A percentile compares a stretch with the other conserved stretches of the same genome.
phyloP scores from a whole-genome alignment of 805 yeast genomes.

The Zygotorulaspora florentina region DNA sequence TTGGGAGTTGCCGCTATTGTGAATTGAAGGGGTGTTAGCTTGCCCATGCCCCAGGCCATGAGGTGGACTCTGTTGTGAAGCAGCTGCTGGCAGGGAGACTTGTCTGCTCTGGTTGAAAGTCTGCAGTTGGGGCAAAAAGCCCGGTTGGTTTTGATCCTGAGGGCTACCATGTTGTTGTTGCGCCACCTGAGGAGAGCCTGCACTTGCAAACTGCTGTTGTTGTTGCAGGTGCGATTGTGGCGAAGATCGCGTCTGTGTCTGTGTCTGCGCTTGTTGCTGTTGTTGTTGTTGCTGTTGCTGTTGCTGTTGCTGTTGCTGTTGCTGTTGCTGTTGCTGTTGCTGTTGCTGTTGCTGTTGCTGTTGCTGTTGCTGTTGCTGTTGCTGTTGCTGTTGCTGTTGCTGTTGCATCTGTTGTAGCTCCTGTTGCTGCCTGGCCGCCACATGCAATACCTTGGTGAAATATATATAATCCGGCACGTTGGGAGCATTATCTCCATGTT shows the following conservation, averaged over 20 bases:
- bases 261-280: constrained; percentile 7
- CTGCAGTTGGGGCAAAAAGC: constrained; percentile 3
- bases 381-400: constrained; percentile 16
- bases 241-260: constrained; percentile 1
- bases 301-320: constrained; percentile 8
- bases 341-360: constrained; percentile 13
- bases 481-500: constrained; percentile 35
- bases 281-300: constrained; percentile 7
- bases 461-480: constrained; percentile 35
- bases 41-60: constrained; percentile 1
- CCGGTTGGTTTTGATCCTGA: constrained; percentile 6
- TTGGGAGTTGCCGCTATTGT: not conserved
- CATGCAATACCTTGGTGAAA: constrained; percentile 33
- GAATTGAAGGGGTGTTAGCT: not conserved
- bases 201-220: constrained; percentile 4
- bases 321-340: constrained; percentile 16
- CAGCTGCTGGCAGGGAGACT: not conserved
- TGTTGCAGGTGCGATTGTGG: constrained; percentile 3
- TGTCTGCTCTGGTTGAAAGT: constrained; percentile 7
- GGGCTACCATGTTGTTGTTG: not conserved
- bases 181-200: not conserved
- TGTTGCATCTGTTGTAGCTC: constrained; percentile 25
- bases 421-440: constrained; percentile 36
- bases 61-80: not conserved
- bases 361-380: constrained; percentile 8